Evolutionary conservation across 768 basidiomycete species (phyloP).

Genomic region (Suillus subalutaceus): DNA sequence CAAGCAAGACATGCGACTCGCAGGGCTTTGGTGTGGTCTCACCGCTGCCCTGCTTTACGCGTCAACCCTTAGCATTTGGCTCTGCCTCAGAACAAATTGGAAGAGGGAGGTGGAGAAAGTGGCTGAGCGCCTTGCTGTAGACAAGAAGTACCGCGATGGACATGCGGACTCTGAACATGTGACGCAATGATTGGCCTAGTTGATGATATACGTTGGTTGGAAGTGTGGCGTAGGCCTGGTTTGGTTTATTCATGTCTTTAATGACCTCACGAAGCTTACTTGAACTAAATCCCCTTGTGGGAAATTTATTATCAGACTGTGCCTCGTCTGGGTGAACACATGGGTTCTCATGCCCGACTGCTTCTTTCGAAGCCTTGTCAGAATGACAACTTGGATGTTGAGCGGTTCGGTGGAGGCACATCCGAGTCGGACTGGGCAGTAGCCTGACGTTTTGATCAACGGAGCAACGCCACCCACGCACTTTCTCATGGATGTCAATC

Average conservation of each 20-base stretch:
- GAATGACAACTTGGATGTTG: neutral
- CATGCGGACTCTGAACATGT: constrained; percentile 5
- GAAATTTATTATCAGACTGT: constrained; percentile 3
- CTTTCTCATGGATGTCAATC: constrained; percentile 9
- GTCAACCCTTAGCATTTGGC: constrained; percentile 50
- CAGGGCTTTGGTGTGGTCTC: constrained; percentile 88
- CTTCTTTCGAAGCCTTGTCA: constrained; percentile 3
- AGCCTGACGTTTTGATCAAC: neutral
- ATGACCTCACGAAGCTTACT: constrained; percentile 1
- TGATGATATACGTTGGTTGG: neutral
- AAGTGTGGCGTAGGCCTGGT: neutral
- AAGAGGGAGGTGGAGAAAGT: constrained; percentile 64
- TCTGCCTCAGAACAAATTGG: constrained; percentile 69
- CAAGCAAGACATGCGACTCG: constrained; percentile 55
- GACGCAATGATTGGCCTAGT: neutral
- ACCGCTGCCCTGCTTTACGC: constrained; percentile 62
- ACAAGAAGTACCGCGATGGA: constrained; percentile 33
- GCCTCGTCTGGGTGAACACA: neutral
- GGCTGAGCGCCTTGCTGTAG: constrained; percentile 46
- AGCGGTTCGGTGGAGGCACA: neutral
- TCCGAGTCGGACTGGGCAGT: neutral
- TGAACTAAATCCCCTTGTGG: neutral
- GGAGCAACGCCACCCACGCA: neutral
- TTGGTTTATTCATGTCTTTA: constrained; percentile 3
- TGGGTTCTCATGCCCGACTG: neutral